Percentiles rank a stretch among this genome's conserved stretches.
These are phyloP conservation scores for Mycena citricolor DNA, from an alignment of 1,284 basidiomycete species.

Conservation along the genomic window DNA sequence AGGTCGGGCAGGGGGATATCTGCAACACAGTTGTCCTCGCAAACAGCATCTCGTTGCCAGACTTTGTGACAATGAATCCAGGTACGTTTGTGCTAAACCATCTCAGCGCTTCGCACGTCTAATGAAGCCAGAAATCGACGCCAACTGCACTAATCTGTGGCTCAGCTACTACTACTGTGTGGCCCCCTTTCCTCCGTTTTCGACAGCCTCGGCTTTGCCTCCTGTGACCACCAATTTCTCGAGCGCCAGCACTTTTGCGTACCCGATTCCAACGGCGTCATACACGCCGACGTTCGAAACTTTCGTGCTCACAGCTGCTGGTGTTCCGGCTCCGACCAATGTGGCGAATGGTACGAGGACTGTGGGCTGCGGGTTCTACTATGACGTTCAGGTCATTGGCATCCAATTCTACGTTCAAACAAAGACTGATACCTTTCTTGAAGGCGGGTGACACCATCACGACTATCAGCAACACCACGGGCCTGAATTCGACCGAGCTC, in stretches of 20 bases:
- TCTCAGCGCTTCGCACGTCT: no score
- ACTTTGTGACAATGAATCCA: conserved; percentile 26
- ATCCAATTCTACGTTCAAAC: neutral
- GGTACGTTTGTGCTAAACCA: no score
- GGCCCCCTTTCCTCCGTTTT: conserved; percentile 25
- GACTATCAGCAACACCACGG: conserved; percentile 15
- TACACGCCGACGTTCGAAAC: conserved; percentile 17
- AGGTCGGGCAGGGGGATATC: conserved; percentile 23
- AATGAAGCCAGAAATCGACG: conserved; percentile 25
- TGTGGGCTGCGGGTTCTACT: conserved; percentile 26
- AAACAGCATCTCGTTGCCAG: conserved; percentile 21
- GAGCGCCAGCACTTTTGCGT: conserved; percentile 15
- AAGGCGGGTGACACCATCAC: conserved; percentile 21
- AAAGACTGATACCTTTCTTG: neutral
- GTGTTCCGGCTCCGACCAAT: conserved; percentile 27
- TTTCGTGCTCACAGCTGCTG: conserved; percentile 21
- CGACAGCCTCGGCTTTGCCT: conserved; percentile 14
- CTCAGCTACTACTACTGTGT: conserved; percentile 26
- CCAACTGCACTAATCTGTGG: conserved; percentile 26
- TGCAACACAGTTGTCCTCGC: conserved; percentile 23
- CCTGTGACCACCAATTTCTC: conserved; percentile 21
- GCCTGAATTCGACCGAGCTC: conserved; percentile 3
- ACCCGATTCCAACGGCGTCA: conserved; percentile 22
- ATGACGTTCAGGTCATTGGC: conserved; percentile 19
- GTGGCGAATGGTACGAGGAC: conserved; percentile 25